Base-by-base conservation (phyloP, 2,329 filamentous ascomycete species). In the Aaosphaeria arxii region DNA sequence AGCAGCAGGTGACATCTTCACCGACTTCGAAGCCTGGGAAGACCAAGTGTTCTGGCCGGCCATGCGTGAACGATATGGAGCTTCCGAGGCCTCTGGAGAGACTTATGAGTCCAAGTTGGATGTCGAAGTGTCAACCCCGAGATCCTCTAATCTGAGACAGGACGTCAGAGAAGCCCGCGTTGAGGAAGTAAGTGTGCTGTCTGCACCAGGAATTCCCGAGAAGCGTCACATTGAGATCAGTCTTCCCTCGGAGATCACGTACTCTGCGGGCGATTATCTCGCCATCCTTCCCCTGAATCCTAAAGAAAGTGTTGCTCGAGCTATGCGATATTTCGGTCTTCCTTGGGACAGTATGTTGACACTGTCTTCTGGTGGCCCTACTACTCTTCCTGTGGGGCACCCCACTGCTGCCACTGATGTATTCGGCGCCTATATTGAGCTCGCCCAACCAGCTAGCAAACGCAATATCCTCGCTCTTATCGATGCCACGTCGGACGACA, bases 201-300 rank as follows among this genome's bases (percentile, higher is more conserved):
- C 67, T 6, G 49, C 54, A 1, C 55, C 59, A 17, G 61, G 60
- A 7, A 57, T 57, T 1, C 44, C 52, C 1, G 58, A 68, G 44
- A 69, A 71, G 52, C 52, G 64, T 42, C 71, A 75, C 49, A 71
- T 77, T 29, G 72, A 75, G 49, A 65, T 77, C 47, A 66, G 70
- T 43, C 59, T 77, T 6, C 74, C 74, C 1, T 68, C 67, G 1
- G 70, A 66, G 6, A 71, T 83, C 74, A 78, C 76, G 0, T 92
- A 91, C 69, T 77, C 80, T 36, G 80, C 85, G 2, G 89, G 88
- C 11, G 88, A 92, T 62, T 92, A 94, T 63, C 77, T 92, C 0
- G 85, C 86, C 0, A 75, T 91, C 2, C 73, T 91, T 1, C 88
- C 88, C 0, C 70, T 88, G 30, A 92, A 92, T 63, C 82, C 83